phyloP scores from a whole-genome alignment of 495 filamentous ascomycete species.

The Opeltia flavorubescens region DNA sequence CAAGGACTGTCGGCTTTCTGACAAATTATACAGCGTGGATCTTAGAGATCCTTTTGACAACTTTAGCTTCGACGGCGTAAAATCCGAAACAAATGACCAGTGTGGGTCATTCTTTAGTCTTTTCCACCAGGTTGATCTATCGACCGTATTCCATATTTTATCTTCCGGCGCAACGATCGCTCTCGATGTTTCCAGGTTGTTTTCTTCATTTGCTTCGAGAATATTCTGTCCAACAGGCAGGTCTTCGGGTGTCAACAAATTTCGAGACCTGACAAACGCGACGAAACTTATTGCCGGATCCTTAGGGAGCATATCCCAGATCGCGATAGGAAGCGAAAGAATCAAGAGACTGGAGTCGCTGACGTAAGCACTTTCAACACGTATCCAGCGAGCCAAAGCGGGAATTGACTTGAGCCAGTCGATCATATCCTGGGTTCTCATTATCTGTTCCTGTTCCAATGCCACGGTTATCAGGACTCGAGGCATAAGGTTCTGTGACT shows the following conservation, averaged over 20 bases:
- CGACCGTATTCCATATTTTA: neutral
- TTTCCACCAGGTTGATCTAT: neutral
- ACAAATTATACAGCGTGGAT: too few relatives aligned
- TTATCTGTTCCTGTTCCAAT: constrained; percentile 33
- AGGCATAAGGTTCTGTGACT: constrained; percentile 25
- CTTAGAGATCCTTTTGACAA: too few relatives aligned
- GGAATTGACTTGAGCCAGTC: constrained; percentile 32
- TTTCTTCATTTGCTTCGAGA: neutral
- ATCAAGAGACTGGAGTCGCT: constrained; percentile 36
- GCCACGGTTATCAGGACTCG: constrained; percentile 40
- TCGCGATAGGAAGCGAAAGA: constrained; percentile 33
- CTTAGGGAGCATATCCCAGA: constrained; percentile 38
- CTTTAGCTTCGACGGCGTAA: too few relatives aligned
- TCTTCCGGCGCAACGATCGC: neutral
- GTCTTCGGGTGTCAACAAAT: neutral
- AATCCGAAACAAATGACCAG: neutral
- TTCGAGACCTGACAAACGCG: constrained; percentile 34
- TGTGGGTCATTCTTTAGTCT: neutral
- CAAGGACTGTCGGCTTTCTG: too few relatives aligned
- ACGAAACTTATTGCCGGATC: constrained; percentile 36
- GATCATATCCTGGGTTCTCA: constrained; percentile 33
- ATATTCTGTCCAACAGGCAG: neutral
- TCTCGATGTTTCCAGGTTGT: neutral
- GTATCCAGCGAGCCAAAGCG: constrained; percentile 33
- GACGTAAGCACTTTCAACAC: constrained; percentile 38